These are phyloP conservation scores for Lumnitzera littorea DNA, from an alignment of 345 rosid genomes.

Conservation along the genomic window DNA sequence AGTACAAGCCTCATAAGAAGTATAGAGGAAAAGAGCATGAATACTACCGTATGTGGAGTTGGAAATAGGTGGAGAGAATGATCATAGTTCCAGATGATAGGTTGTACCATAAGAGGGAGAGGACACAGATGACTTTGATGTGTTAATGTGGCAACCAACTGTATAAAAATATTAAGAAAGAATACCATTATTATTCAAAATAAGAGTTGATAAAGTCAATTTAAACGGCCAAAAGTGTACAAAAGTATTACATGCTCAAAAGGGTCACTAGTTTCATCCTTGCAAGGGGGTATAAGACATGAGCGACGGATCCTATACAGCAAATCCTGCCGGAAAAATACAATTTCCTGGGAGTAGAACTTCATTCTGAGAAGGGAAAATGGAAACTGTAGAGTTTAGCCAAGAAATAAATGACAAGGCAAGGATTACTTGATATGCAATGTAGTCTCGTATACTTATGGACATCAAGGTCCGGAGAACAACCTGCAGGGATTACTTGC, in stretches of 20 bases:
- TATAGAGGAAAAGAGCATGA: background rate
- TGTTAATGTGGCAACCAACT: slow-evolving; percentile 92
- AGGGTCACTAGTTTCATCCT: slow-evolving; percentile 74
- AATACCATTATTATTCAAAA: slow-evolving; percentile 2
- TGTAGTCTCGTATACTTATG: background rate
- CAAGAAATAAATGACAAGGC: too few species aligned
- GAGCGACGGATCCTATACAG: slow-evolving; percentile 88
- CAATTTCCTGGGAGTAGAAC: slow-evolving; percentile 85
- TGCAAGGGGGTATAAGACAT: slow-evolving; percentile 78
- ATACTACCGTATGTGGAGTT: slow-evolving; percentile 78
- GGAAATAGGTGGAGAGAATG: slow-evolving; percentile 89
- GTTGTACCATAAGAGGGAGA: slow-evolving; percentile 82
- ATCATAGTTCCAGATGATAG: slow-evolving; percentile 93
- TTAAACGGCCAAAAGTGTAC: background rate
- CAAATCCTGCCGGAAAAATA: slow-evolving; percentile 82
- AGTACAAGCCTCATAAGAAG: background rate
- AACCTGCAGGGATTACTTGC: slow-evolving; percentile 96
- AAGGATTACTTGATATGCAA: background rate
- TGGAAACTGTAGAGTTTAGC: background rate
- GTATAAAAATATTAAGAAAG: slow-evolving; percentile 23
- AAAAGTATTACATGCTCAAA: slow-evolving; percentile 64
- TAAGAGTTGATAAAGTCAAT: background rate
- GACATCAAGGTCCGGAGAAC: slow-evolving; percentile 7
- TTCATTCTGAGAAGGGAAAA: slow-evolving; percentile 52
- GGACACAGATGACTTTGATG: slow-evolving; percentile 98